Evolutionary conservation across 2,329 filamentous ascomycete genomes (phyloP), one percentile per base, ranked within the genome.

Genomic region (Neurospora sp.): DNA sequence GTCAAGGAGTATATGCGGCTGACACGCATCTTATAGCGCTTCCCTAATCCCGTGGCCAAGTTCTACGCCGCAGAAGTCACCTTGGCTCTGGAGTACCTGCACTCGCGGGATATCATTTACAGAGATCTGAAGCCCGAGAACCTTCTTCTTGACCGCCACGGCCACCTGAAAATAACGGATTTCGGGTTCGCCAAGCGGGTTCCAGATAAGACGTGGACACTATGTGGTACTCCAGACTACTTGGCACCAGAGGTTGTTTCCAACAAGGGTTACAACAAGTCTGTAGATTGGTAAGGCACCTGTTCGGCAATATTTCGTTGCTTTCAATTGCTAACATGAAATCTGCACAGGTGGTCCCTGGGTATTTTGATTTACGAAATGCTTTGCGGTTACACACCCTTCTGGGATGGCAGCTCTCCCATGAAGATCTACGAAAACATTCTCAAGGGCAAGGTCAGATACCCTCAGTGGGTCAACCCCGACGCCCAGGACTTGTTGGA

Each of bases 361-460:
- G 96, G 96, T 66, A 98, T 99, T 78, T 84, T 99, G 75, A 98
- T 99, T 80, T 99, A 97, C 80, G 96, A 99, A 85, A 99, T 99
- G 96, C 88, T 99, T 43, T 98, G 96, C 79, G 96, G 96, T 37
- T 99, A 97, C 82, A 99, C 96, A 5, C 96, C 96, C 5, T 99
- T 99, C 84, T 99, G 96, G 95, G 96, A 99, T 80, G 92, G 92
- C 76, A 96, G 95, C 69, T 97, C 93, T 65, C 95, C 96, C 2
- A 97, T 99, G 88, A 97, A 97, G 82, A 99, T 99, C 77, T 99
- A 99, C 83, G 96, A 99, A 83, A 99, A 99, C 80, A 99, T 99
- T 77, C 87, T 99, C 73, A 94, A 93, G 78, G 96, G 95, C 71
- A 91, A 92, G 76, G 92, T 99, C 81, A 98, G 97, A 82, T 99